Evolutionary conservation across 805 yeast species (phyloP), one percentile per base, ranked within the genome.

Genomic region (Priceomyces haplophilus): DNA sequence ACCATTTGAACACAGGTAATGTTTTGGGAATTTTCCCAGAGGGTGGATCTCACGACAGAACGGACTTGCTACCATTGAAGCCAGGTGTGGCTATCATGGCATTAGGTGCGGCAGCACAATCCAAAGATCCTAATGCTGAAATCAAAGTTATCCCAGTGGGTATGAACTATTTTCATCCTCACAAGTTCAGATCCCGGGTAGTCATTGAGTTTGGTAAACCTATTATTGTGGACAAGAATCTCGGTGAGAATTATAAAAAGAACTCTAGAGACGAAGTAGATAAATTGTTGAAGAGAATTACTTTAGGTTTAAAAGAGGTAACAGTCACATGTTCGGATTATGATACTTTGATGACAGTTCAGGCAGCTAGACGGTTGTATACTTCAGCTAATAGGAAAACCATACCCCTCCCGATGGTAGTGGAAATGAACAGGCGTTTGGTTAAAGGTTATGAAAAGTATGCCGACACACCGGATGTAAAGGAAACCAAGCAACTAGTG

Each of bases 41-140:
- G 45, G 75, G 75, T 10, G 75, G 75, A 5, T 65, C 69, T 30
- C 74, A 69, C 44, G 75, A 69, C 46, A 48, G 74, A 23, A 64
- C 73, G 2, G 67, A 65, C 37, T 60, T 69, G 39, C 56, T 69
- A 32, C 75, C 75, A 13, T 55, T 69, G 44, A 69, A 69, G 43
- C 73, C 75, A 0, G 75, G 75, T 1, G 74, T 69, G 18, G 74
- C 74, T 3, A 63, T 69, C 13, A 69, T 69, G 75, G 75, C 73
- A 0, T 47, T 69, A 20, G 75, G 75, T 2, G 67, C 74, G 1
- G 61, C 62, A 8, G 64, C 67, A 0, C 54, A 61, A 34, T 51
- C 64, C 3, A 48, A 47, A 25, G 38, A 52, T 23, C 55, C 52
- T 6, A 45, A 54, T 5, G 57, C 51, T 17, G 59, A 57, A 2